phyloP scores from a whole-genome alignment of 352 stramenopile genomes.

The Pythium chondricola region DNA sequence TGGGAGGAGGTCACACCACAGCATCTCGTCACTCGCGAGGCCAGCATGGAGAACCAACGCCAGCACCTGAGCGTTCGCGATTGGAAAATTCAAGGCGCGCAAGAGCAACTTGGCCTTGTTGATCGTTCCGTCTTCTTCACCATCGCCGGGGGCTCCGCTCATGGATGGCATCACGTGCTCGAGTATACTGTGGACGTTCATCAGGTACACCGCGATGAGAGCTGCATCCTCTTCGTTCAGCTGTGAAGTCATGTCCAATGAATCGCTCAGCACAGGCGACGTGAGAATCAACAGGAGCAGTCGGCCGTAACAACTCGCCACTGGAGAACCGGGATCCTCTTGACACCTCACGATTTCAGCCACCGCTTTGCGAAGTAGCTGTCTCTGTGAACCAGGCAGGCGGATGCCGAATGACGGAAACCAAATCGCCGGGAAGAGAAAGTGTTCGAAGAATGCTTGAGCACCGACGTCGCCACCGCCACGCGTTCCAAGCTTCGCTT shows the following conservation, averaged over 20 bases:
- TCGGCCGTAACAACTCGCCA: too few relatives aligned
- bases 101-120: constrained; percentile 27
- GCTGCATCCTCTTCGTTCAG: background rate
- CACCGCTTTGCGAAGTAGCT: background rate
- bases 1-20: constrained; percentile 39
- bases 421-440: constrained; percentile 40
- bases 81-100: constrained; percentile 35
- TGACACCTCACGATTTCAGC: background rate
- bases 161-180: constrained; percentile 31
- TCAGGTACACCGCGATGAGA: constrained; percentile 30
- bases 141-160: too few relatives aligned
- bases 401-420: constrained; percentile 10
- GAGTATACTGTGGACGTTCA: constrained; percentile 59
- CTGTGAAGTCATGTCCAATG: too few relatives aligned
- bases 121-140: constrained; percentile 10
- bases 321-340: background rate
- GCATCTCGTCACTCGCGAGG: constrained; percentile 19
- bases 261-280: background rate
- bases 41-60: constrained; percentile 18
- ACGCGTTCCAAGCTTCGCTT: too few relatives aligned
- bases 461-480: too few relatives aligned
- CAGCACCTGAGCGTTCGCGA: constrained; percentile 25
- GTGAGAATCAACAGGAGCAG: background rate
- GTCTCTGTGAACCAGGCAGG: background rate
- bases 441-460: constrained; percentile 77